These are phyloP conservation scores for Aplosporella prunicola DNA, from an alignment of 2,329 filamentous ascomycete genomes.

Conservation along the genomic window DNA sequence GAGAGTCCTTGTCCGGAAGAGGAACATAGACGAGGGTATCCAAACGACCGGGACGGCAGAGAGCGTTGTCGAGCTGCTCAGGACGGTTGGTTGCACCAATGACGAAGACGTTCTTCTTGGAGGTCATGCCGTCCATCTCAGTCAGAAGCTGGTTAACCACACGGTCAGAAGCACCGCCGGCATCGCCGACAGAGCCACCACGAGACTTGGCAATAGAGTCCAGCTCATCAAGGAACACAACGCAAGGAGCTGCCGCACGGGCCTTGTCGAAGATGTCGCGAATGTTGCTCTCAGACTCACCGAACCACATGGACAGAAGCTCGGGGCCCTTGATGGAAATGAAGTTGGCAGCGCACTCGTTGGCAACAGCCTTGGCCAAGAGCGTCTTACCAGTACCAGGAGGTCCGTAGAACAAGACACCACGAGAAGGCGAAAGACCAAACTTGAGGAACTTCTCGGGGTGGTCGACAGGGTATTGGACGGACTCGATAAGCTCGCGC, in stretches of 20 bases:
- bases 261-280: slow-evolving; percentile 99
- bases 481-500: slow-evolving; percentile 97
- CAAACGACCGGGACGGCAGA: slow-evolving; percentile 96
- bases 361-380: slow-evolving; percentile 98
- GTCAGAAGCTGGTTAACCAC: slow-evolving; percentile 99
- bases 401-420: slow-evolving; percentile 97
- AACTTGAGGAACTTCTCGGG: slow-evolving; percentile 99
- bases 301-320: slow-evolving; percentile 99
- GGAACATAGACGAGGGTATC: slow-evolving; percentile 98
- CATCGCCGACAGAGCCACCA: slow-evolving; percentile 92
- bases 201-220: slow-evolving; percentile 99
- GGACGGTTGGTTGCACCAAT: slow-evolving; percentile 98
- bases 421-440: slow-evolving; percentile 90
- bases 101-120: slow-evolving; percentile 99
- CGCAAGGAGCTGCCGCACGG: slow-evolving; percentile 90
- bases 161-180: slow-evolving; percentile 96
- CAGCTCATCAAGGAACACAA: slow-evolving; percentile 97
- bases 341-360: slow-evolving; percentile 98
- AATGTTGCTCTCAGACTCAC: slow-evolving; percentile 99
- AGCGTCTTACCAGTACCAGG: slow-evolving; percentile 99
- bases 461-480: slow-evolving; percentile 98
- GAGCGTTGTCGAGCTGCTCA: slow-evolving; percentile 94
- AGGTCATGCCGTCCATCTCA: slow-evolving; percentile 99
- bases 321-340: slow-evolving; percentile 99
- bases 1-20: slow-evolving; percentile 82